Evolutionary conservation across 23 red algal genomes (phyloP), one percentile per base, ranked within the genome.

Genomic region (Agarophyton chilense): DNA sequence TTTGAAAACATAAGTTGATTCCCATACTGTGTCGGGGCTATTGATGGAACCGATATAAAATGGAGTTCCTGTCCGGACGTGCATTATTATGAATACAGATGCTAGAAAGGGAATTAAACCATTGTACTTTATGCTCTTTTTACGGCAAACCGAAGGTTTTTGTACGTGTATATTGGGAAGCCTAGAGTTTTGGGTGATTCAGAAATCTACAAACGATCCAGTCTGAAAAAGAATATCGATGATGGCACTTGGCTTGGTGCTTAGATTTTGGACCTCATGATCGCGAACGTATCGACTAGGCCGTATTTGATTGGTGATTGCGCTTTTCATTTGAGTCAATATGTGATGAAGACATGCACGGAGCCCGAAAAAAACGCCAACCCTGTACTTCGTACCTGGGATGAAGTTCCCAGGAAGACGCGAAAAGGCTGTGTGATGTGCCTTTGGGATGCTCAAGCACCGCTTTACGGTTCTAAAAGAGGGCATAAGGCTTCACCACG

Each of bases 261-360:
- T 18, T 14, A 64, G 39, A 85, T 85, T 52, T n/a, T 19, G 9
- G 60, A 70, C 47, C 19, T 85, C 3, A 85, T 10, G 2, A 53
- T 32, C 2, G 81, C 81, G 3, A 39, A 39, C 10, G 25, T 54
- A 42, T 16, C 18, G 2, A 43, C 47, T 19, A 39, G 81, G 16
- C 81, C 81, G 4, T 72, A 85, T 16, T 51, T 85, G 36, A 85
- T 70, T 9, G 22, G 60, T 17, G 81, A 85, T 71, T 70, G 81
- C 29, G 38, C 81, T 16, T 85, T 85, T 43, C 13, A 14, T 7
- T 38, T 85, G 6, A 24, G 52, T 4, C 1, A 2, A 38, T 40
- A 85, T 31, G 9, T 85, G 58, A 85, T 85, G 81, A 85, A 85
- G 11, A 67, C 49, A 5, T 8, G 36, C 60, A 44, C 41, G n/a